These are phyloP conservation scores for Monosporozyma siamensis DNA, from an alignment of 805 yeast species.

Conservation along the genomic window DNA sequence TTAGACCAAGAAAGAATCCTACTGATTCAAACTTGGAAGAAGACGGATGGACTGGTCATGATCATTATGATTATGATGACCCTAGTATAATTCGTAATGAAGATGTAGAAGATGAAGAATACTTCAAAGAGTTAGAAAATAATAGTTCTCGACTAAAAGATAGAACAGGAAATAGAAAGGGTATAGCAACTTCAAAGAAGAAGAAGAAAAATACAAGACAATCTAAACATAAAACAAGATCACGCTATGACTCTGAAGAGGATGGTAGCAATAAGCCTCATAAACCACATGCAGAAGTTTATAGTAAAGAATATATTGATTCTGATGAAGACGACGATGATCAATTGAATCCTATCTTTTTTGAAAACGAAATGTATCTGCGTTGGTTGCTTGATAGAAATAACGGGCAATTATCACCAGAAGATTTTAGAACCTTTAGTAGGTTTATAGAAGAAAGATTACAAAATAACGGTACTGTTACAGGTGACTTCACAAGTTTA, in stretches of 20 bases:
- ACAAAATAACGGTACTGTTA: slow-evolving; percentile 13
- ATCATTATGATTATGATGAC: slow-evolving; percentile 17
- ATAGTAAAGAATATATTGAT: slow-evolving; percentile 28
- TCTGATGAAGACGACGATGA: slow-evolving; percentile 25
- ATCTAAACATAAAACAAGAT: slow-evolving; percentile 2
- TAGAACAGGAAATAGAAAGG: slow-evolving; percentile 9
- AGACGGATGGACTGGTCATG: slow-evolving; percentile 19
- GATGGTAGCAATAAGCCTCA: not conserved
- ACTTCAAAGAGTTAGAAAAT: slow-evolving; percentile 20
- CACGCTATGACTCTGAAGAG: slow-evolving; percentile 5
- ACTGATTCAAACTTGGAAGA: slow-evolving; percentile 4
- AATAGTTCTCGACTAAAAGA: not conserved
- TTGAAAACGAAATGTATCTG: slow-evolving; percentile 30
- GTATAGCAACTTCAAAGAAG: slow-evolving; percentile 15
- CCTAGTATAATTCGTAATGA: slow-evolving; percentile 15
- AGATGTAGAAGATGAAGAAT: slow-evolving; percentile 16
- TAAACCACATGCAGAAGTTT: slow-evolving; percentile 7
- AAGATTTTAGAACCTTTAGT: slow-evolving; percentile 16
- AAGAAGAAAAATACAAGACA: slow-evolving; percentile 2
- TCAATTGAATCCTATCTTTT: slow-evolving; percentile 19
- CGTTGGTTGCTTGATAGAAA: slow-evolving; percentile 25
- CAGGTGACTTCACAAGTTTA: slow-evolving; percentile 17
- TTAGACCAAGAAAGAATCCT: slow-evolving; percentile 9
- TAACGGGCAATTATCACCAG: slow-evolving; percentile 20
- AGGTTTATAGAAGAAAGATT: slow-evolving; percentile 25